Base-by-base conservation (phyloP, 768 basidiomycete genomes). In the Tylopilus vinaceipallidus region DNA sequence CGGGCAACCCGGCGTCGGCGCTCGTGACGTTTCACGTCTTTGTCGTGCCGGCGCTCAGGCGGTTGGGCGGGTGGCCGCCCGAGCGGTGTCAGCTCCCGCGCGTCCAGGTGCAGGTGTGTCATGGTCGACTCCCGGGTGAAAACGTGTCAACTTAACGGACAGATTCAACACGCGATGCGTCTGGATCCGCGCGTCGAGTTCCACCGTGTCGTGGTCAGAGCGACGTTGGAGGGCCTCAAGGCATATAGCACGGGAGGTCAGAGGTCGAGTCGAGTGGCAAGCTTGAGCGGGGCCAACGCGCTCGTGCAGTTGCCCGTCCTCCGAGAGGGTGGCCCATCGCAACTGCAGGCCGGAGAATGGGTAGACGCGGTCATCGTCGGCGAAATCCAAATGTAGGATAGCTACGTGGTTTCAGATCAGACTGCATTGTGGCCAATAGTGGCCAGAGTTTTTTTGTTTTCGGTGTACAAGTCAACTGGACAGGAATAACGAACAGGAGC, bases 1-100 rank as follows among this genome's bases (percentile, higher is more conserved):
- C 92, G 0, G 92, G 92, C 1, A 94, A 95, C 64, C 92, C 92
- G 0, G 92, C 92, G 0, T 85, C 85, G 4, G 92, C 92, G 14
- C 75, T 95, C 17, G 91, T 93, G 12, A 91, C 83, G 7, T 93
- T 93, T 68, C 78, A 90, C 58, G 64, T 93, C 2, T 93, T 93
- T 60, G 91, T 92, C 16, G 64, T 94, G 0, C 92, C 92, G 7
- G 88, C 90, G 9, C 71, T 95, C 38, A 71, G 91, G 50, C 75
- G 66, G 45, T 66, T 93, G 37, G 88, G 85, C 1, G 89, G 89
- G 3, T 91, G 81, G 80, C 76, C 76, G 0, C 63, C 65, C 16
- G 67, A 68, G 17, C 54, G 72, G 32, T 80, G 76, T 48, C 75
- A 84, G 35, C 68, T 88, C 32, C 85, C 89, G 7, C 75, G 78